Conservation (phyloP, 2,329 filamentous ascomycete species). For the Alternaria dauci region DNA sequence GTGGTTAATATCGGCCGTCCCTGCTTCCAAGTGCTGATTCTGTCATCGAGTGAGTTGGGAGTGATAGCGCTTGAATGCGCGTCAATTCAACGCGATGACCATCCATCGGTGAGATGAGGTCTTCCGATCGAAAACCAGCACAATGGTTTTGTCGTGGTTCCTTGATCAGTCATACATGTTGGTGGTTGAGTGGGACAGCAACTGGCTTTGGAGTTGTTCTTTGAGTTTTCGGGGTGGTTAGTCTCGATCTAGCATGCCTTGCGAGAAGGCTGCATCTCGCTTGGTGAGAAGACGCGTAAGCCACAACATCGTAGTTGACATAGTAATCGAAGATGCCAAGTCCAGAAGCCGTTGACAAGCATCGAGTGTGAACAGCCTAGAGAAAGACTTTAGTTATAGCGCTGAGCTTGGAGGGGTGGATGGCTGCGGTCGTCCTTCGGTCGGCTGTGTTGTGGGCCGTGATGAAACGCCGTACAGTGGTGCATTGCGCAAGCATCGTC, state of each 20-base stretch:
- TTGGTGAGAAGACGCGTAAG: constrained; percentile 7
- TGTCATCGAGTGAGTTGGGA: neutral
- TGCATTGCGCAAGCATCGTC: constrained; percentile 13
- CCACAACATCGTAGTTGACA: neutral
- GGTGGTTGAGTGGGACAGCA: neutral
- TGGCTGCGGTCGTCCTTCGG: neutral
- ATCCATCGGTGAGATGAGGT: neutral
- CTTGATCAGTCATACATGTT: neutral
- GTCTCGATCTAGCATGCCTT: neutral
- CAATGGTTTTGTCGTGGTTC: neutral
- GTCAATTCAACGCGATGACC: neutral
- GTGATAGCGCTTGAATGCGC: neutral
- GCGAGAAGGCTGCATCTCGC: neutral
- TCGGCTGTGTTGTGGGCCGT: constrained; percentile 18
- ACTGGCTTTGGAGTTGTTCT: neutral
- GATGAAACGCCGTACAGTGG: constrained; percentile 12
- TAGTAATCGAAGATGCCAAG: neutral
- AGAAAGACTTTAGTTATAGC: neutral
- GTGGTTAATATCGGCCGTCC: neutral
- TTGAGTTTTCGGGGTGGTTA: neutral
- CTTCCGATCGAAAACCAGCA: neutral
- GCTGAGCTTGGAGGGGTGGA: constrained; percentile 5
- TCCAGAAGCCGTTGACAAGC: neutral
- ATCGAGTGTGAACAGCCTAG: neutral
- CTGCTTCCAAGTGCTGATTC: neutral